phyloP scores from a whole-genome alignment of 2,329 filamentous ascomycete species.

The Fusarium torreyae region DNA sequence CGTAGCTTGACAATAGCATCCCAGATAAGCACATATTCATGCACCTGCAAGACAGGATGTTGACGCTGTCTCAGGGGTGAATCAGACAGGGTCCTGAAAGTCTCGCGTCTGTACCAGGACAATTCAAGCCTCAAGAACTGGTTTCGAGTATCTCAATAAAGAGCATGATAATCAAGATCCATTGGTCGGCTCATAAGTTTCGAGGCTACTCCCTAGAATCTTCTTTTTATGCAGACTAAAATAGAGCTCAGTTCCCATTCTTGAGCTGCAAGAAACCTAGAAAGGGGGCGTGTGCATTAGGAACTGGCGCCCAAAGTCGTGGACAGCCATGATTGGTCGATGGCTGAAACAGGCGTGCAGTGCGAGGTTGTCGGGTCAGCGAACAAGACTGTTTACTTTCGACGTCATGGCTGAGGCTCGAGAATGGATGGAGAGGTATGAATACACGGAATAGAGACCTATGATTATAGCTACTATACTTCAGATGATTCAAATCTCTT shows the following conservation, averaged over 20 bases:
- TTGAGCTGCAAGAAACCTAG: slow-evolving; percentile 23
- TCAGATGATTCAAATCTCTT: accelerated
- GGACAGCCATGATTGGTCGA: slow-evolving; percentile 38
- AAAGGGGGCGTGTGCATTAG: slow-evolving; percentile 31
- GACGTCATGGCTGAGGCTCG: slow-evolving; percentile 50
- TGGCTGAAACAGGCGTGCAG: slow-evolving; percentile 3
- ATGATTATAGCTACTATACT: background rate
- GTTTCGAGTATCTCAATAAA: slow-evolving; percentile 5
- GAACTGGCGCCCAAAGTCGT: slow-evolving; percentile 34
- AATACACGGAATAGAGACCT: background rate
- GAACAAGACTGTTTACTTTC: slow-evolving; percentile 49
- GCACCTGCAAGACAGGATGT: slow-evolving; percentile 5
- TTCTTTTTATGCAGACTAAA: slow-evolving; percentile 21
- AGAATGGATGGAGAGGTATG: slow-evolving; percentile 2
- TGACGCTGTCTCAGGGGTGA: slow-evolving; percentile 21
- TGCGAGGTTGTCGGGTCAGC: slow-evolving; percentile 48
- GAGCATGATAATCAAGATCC: slow-evolving; percentile 7
- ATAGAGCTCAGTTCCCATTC: slow-evolving; percentile 20
- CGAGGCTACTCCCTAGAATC: slow-evolving; percentile 18
- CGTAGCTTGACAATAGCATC: background rate
- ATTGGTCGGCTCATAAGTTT: background rate
- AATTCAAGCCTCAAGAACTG: slow-evolving; percentile 1
- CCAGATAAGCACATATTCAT: slow-evolving; percentile 27
- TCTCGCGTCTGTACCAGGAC: slow-evolving; percentile 18
- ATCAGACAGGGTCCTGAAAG: slow-evolving; percentile 3